Conservation (phyloP, 208 protist species). For the Balamuthia mandrillaris region DNA sequence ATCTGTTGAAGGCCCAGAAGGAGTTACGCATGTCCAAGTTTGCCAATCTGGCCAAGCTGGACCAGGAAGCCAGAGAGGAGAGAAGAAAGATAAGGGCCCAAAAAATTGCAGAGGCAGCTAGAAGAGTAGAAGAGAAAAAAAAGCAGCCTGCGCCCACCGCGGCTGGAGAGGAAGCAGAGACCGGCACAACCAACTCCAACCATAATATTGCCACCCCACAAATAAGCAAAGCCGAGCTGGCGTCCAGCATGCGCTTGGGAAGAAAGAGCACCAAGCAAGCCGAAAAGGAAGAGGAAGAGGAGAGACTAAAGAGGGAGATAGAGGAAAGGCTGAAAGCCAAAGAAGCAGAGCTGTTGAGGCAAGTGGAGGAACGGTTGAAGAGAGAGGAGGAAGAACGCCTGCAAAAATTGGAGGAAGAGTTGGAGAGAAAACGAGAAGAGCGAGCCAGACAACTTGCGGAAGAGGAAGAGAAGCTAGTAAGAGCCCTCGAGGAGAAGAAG, state of each 20-base stretch:
- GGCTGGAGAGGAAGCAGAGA: too few species aligned
- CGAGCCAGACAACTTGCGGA: too few species aligned
- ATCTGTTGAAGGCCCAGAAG: too few species aligned
- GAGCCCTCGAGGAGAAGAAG: background rate
- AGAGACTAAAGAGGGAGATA: background rate
- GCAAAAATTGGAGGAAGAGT: background rate
- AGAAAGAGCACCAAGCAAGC: background rate
- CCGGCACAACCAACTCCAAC: too few species aligned
- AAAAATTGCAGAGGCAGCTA: background rate
- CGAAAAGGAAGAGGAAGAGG: background rate
- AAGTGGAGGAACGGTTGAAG: background rate
- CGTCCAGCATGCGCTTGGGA: background rate
- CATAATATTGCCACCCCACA: background rate
- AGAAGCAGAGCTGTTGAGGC: background rate
- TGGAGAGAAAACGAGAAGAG: background rate
- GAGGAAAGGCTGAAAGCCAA: background rate
- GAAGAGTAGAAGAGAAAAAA: background rate
- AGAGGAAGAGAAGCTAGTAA: background rate
- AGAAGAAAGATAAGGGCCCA: background rate
- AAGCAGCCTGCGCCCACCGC: too few species aligned
- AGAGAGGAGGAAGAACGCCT: background rate
- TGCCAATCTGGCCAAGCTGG: too few species aligned
- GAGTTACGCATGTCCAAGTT: too few species aligned
- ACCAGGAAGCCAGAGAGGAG: background rate
- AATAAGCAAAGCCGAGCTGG: background rate